Base-by-base conservation (phyloP, 108 stramenopile genomes). In the Cyclotella sp. region DNA sequence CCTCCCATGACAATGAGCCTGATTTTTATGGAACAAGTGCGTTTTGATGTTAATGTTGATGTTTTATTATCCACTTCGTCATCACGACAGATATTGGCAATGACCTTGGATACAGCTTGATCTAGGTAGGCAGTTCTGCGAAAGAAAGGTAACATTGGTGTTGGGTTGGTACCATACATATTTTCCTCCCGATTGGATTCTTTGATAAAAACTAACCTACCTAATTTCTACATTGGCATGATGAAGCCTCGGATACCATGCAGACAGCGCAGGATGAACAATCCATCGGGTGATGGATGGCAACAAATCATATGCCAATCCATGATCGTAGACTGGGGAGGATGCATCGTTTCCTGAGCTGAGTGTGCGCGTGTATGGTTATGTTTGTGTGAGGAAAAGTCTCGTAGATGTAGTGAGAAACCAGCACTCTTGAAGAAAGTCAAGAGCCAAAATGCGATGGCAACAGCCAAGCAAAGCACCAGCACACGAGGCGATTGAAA, bases 221-320 rank as follows among this genome's bases (percentile, higher is more conserved):
- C 79, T 67, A 69, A 89, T 69, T 77, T 92, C 91, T 24, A 92
- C 85, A 69, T 90, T 92, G 57, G 81, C 88, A 70, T 92, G 91
- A 70, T 89, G 88, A 53, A 92, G 65, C 18, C 91, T 78, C 0
- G 91, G 91, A 78, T 79, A 92, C 27, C 77, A 79, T 22, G 76
- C 53, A 47, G 40, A 65, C 15, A 92, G 18, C 41, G 64, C 70
- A 18, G 42, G 51, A 24, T 61, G 57, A 22, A 87, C 83, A 21
- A 90, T 54, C 71, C 73, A 72, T 64, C 91, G 62, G 11, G 86
- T 81, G 8, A 76, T 66, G 7, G 78, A 69, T n/a, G 91, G 91
- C 59, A 92, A 70, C 71, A 90, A 70, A 67, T 92, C 91, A 29
- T 92, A 92, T 7, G 91, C 81, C 54, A 89, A 57, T 12, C 55